Conservation (phyloP, 2,329 filamentous ascomycete genomes). For the Colletotrichum costaricense region DNA sequence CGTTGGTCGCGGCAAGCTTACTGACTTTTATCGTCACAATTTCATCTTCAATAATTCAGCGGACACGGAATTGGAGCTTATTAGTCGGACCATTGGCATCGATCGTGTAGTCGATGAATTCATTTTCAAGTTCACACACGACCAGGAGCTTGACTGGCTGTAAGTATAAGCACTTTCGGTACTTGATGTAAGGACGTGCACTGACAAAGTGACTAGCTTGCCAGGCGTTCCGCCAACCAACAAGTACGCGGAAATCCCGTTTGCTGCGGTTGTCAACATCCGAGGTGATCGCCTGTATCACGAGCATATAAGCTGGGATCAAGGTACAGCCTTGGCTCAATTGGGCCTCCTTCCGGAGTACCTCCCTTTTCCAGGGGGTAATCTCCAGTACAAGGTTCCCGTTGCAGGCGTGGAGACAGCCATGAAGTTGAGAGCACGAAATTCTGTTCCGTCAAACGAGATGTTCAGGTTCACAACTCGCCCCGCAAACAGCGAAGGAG, state of each 20-base stretch:
- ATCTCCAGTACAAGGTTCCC: constrained; percentile 38
- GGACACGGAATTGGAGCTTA: constrained; percentile 74
- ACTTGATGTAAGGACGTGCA: neutral
- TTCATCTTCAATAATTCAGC: constrained; percentile 80
- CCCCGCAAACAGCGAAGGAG: neutral
- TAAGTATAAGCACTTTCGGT: constrained; percentile 49
- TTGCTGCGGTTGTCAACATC: constrained; percentile 72
- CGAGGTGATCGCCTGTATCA: constrained; percentile 72
- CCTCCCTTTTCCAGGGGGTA: neutral
- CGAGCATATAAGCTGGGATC: constrained; percentile 77
- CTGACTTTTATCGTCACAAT: constrained; percentile 76
- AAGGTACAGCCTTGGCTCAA: constrained; percentile 71
- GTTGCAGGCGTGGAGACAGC: constrained; percentile 45
- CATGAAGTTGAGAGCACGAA: constrained; percentile 44
- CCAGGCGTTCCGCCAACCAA: constrained; percentile 47
- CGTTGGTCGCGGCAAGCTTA: constrained; percentile 71
- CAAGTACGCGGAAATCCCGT: constrained; percentile 66
- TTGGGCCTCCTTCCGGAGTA: constrained; percentile 66
- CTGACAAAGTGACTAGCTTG: neutral
- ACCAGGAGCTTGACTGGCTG: constrained; percentile 75
- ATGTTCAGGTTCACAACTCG: constrained; percentile 41
- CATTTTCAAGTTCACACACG: constrained; percentile 72
- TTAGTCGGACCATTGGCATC: constrained; percentile 77
- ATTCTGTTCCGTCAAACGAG: constrained; percentile 43
- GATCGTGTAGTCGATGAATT: constrained; percentile 81